These are phyloP conservation scores for Eucalyptus marginata DNA, from an alignment of 345 rosid species.

Conservation along the genomic window DNA sequence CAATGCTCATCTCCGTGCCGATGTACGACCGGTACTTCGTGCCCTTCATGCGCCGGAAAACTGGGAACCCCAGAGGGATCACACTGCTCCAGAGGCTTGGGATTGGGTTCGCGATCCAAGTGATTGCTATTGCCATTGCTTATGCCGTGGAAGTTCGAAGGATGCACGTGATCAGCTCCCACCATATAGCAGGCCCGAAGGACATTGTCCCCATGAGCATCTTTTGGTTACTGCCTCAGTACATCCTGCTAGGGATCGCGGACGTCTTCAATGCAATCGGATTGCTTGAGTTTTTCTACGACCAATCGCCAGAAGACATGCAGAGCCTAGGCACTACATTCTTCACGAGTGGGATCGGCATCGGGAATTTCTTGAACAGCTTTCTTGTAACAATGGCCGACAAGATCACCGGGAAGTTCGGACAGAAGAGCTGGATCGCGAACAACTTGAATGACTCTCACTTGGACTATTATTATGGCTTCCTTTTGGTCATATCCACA, in stretches of 20 bases:
- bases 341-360: slow-evolving; percentile 83
- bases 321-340: slow-evolving; percentile 90
- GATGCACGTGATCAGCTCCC: slow-evolving; percentile 31
- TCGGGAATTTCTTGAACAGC: slow-evolving; percentile 79
- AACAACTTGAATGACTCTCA: slow-evolving; percentile 67
- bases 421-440: slow-evolving; percentile 78
- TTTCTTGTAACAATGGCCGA: slow-evolving; percentile 70
- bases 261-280: slow-evolving; percentile 83
- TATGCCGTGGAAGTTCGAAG: slow-evolving; percentile 57
- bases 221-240: slow-evolving; percentile 77
- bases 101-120: slow-evolving; percentile 63
- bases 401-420: slow-evolving; percentile 35
- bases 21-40: slow-evolving; percentile 74
- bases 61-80: slow-evolving; percentile 78
- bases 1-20: slow-evolving; percentile 81
- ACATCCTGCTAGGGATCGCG: slow-evolving; percentile 57
- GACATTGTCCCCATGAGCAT: slow-evolving; percentile 74
- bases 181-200: slow-evolving; percentile 25
- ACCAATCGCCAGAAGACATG: slow-evolving; percentile 87
- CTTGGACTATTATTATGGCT: slow-evolving; percentile 82
- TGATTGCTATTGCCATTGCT: slow-evolving; percentile 62
- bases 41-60: slow-evolving; percentile 57
- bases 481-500: slow-evolving; percentile 48
- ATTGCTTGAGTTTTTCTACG: slow-evolving; percentile 77
- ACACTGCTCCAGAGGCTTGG: slow-evolving; percentile 77